Percentiles rank a stretch among this genome's conserved stretches.
Evolutionary conservation across 2,329 filamentous ascomycete genomes (phyloP).

Genomic region (Aspergillus awamori): DNA sequence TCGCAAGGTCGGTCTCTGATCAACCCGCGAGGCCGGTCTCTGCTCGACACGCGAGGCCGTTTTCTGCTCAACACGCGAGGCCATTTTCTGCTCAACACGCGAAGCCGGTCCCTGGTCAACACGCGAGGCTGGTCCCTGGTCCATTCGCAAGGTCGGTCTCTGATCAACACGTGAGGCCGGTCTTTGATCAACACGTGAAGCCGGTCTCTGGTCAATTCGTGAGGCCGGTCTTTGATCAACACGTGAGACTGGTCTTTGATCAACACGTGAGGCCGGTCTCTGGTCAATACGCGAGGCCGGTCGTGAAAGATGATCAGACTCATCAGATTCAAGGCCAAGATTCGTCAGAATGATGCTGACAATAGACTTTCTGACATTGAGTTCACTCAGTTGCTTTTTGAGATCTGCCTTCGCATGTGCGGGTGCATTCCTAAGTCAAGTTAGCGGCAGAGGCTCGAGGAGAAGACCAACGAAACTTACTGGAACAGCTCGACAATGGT

Average conservation of each 20-base stretch:
- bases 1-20: neutral
- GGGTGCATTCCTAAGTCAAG: conserved; percentile 65
- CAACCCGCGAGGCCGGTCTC: neutral
- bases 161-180: conserved; percentile 15
- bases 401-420: conserved; percentile 84
- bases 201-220: neutral
- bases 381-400: conserved; percentile 80
- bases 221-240: conserved; percentile 30
- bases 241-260: neutral
- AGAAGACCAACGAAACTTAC: conserved; percentile 49
- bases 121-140: too few relatives aligned
- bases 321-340: conserved; percentile 57
- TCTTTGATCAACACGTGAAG: conserved; percentile 34
- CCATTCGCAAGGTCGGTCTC: too few relatives aligned
- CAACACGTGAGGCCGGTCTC: neutral
- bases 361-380: conserved; percentile 85
- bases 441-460: conserved; percentile 11
- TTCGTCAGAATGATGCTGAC: conserved; percentile 77
- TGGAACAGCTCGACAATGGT: conserved; percentile 85
- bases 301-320: conserved; percentile 13
- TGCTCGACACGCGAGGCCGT: too few relatives aligned
- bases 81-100: too few relatives aligned
- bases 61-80: too few relatives aligned
- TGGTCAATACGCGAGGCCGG: conserved; percentile 20
- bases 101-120: too few relatives aligned